Conservation (phyloP, 2,329 filamentous ascomycete genomes). For the Fusarium xylarioides region DNA sequence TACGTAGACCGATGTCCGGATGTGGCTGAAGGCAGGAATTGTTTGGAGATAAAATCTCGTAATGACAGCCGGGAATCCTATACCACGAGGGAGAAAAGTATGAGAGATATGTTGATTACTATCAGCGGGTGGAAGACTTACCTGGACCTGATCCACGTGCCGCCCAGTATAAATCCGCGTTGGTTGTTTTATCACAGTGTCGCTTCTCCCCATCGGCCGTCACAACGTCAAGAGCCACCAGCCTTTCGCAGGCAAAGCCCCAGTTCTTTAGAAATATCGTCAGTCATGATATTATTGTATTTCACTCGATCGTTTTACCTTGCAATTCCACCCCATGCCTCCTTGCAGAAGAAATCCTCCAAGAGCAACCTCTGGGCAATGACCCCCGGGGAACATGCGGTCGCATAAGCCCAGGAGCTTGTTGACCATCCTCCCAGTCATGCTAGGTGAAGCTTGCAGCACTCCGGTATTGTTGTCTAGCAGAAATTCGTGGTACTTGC, state of each 20-base stretch:
- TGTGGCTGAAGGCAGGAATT: background rate
- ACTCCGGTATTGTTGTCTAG: background rate
- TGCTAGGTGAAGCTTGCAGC: background rate
- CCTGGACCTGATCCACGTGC: background rate
- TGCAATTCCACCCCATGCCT: background rate
- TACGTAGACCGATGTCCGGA: background rate
- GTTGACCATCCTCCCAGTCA: background rate
- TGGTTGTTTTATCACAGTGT: background rate
- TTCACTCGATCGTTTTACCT: background rate
- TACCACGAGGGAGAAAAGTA: accelerated
- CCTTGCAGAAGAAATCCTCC: background rate
- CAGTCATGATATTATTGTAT: accelerated
- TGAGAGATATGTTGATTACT: accelerated
- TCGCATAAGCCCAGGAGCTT: background rate
- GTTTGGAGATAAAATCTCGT: background rate
- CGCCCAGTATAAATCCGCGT: background rate
- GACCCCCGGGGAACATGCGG: background rate
- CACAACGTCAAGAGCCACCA: background rate
- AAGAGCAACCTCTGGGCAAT: background rate
- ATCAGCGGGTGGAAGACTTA: accelerated
- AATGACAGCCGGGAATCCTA: background rate
- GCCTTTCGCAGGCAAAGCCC: background rate
- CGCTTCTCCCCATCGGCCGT: background rate
- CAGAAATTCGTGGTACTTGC: background rate
- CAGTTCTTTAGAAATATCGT: background rate